Percentiles rank a stretch among this genome's conserved stretches.
Evolutionary conservation across 2,329 filamentous ascomycete genomes (phyloP).

Genomic region (Coniochaeta pulveracea): DNA sequence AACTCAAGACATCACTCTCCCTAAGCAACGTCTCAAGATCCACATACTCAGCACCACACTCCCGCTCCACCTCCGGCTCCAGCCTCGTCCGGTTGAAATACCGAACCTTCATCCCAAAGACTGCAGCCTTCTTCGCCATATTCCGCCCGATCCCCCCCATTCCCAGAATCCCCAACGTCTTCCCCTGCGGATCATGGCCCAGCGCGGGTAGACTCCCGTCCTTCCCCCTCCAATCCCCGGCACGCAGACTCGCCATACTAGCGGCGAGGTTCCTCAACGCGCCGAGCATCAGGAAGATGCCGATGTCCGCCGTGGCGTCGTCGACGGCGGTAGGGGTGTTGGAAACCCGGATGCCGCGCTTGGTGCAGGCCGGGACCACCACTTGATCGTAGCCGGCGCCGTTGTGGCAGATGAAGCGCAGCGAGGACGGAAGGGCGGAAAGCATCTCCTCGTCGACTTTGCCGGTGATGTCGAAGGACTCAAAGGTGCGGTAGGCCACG

Average conservation of each 20-base stretch:
- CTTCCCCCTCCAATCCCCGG: slow-evolving; percentile 55
- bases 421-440: slow-evolving; percentile 35
- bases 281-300: slow-evolving; percentile 71
- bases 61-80: slow-evolving; percentile 35
- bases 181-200: slow-evolving; percentile 70
- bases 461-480: slow-evolving; percentile 53
- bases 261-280: slow-evolving; percentile 64
- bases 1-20: slow-evolving; percentile 63
- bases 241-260: slow-evolving; percentile 53
- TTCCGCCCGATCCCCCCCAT: slow-evolving; percentile 82
- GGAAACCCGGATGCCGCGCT: slow-evolving; percentile 56
- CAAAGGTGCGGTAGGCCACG: slow-evolving; percentile 62
- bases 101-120: slow-evolving; percentile 63
- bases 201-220: slow-evolving; percentile 37
- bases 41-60: slow-evolving; percentile 54
- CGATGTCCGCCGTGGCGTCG: slow-evolving; percentile 72
- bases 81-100: slow-evolving; percentile 64
- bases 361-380: slow-evolving; percentile 60
- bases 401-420: slow-evolving; percentile 50
- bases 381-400: slow-evolving; percentile 81
- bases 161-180: slow-evolving; percentile 68
- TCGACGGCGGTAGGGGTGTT: slow-evolving; percentile 76
- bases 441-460: slow-evolving; percentile 61
- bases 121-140: slow-evolving; percentile 60
- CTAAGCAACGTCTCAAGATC: slow-evolving; percentile 61